These are phyloP conservation scores for Fragaria nilgerrensis DNA, from an alignment of 306 rosid genomes.

Conservation along the genomic window DNA sequence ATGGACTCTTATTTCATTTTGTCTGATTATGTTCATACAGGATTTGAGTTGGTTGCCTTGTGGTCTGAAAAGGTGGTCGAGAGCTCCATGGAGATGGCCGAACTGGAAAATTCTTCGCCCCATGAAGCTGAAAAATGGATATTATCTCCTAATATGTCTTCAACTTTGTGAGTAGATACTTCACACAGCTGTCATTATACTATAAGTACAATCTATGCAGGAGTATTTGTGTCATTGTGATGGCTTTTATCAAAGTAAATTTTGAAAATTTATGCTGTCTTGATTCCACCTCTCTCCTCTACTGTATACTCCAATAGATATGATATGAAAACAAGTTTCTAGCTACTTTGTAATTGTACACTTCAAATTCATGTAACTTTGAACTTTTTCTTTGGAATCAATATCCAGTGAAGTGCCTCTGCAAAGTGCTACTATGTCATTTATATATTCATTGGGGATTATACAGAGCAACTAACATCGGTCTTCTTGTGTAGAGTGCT, in stretches of 20 bases:
- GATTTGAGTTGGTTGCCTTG: slow-evolving; percentile 72
- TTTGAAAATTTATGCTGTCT: background rate
- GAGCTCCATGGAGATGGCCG: slow-evolving; percentile 95
- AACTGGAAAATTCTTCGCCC: slow-evolving; percentile 88
- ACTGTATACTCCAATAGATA: background rate
- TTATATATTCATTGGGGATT: slow-evolving; percentile 3
- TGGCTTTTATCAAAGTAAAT: slow-evolving; percentile 10
- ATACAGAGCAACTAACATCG: background rate
- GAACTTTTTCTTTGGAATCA: background rate
- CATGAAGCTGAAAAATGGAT: slow-evolving; percentile 92
- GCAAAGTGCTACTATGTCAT: background rate
- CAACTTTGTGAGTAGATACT: slow-evolving; percentile 45
- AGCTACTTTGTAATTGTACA: background rate
- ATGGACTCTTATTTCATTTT: slow-evolving; percentile 15
- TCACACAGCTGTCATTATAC: slow-evolving; percentile 2
- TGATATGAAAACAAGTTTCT: background rate
- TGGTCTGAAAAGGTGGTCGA: slow-evolving; percentile 86
- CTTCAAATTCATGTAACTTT: background rate
- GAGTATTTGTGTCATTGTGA: slow-evolving; percentile 19
- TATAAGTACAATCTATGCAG: slow-evolving; percentile 14
- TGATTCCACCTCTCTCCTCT: slow-evolving; percentile 16
- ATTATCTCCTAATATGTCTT: slow-evolving; percentile 56
- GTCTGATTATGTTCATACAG: slow-evolving; percentile 46
- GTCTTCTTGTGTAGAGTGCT: background rate
- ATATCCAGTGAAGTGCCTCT: background rate